A percentile compares a stretch with the other conserved stretches of the same genome.
phyloP scores from a whole-genome alignment of 2,329 filamentous ascomycete genomes.

The Boeremia lycopersici region DNA sequence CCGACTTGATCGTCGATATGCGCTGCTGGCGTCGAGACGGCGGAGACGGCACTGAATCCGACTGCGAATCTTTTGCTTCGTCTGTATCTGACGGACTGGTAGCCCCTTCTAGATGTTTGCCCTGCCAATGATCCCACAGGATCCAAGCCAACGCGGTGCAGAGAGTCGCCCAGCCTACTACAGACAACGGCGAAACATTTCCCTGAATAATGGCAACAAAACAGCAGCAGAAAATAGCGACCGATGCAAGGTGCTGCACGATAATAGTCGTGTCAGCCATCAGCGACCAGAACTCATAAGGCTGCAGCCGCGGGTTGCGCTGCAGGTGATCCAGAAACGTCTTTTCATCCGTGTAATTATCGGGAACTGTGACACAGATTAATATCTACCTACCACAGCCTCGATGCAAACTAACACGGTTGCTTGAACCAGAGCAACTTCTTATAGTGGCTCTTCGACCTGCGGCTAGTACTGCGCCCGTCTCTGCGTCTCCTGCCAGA shows the following conservation, averaged over 20 bases:
- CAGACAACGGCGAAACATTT: slow-evolving; percentile 84
- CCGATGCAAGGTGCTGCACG: slow-evolving; percentile 93
- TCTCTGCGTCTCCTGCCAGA: slow-evolving; percentile 53
- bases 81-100: background rate
- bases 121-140: slow-evolving; percentile 90
- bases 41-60: background rate
- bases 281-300: slow-evolving; percentile 97
- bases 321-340: slow-evolving; percentile 97
- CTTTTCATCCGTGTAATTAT: slow-evolving; percentile 97
- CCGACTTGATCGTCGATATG: slow-evolving; percentile 86
- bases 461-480: slow-evolving; percentile 68
- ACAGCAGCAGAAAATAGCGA: slow-evolving; percentile 91
- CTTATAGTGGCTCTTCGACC: slow-evolving; percentile 81
- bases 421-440: slow-evolving; percentile 99
- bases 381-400: background rate
- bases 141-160: slow-evolving; percentile 87
- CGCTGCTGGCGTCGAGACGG: slow-evolving; percentile 62
- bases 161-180: slow-evolving; percentile 83
- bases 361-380: slow-evolving; percentile 68
- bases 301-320: slow-evolving; percentile 87
- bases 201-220: slow-evolving; percentile 90
- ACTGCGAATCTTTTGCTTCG: background rate
- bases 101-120: slow-evolving; percentile 66
- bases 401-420: slow-evolving; percentile 66
- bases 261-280: slow-evolving; percentile 96